Evolutionary conservation across 2,329 filamentous ascomycete genomes (phyloP).

Genomic region (Sporothrix globosa): DNA sequence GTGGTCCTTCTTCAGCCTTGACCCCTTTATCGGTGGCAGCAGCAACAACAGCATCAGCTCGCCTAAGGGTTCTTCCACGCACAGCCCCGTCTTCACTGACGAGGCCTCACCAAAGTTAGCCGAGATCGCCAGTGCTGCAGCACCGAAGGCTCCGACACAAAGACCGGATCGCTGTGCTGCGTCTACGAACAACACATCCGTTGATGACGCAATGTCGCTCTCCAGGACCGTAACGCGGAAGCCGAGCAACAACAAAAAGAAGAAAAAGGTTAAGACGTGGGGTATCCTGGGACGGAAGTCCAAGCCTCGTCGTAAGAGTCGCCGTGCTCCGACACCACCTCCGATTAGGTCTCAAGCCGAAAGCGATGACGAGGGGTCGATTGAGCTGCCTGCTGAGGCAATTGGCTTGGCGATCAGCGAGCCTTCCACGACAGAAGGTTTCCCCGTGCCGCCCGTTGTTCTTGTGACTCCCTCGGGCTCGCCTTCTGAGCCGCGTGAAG

Average conservation of each 20-base stretch:
- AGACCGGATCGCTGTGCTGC: neutral
- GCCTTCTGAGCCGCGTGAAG: conserved; percentile 38
- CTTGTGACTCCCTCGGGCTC: conserved; percentile 49
- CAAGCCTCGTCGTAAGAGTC: conserved; percentile 54
- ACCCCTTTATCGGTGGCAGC: conserved; percentile 51
- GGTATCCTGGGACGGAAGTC: conserved; percentile 67
- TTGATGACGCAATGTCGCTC: conserved; percentile 32
- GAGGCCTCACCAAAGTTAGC: conserved; percentile 40
- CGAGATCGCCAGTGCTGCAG: neutral
- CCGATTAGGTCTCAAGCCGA: conserved; percentile 41
- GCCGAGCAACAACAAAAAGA: conserved; percentile 53
- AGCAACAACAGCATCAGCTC: conserved; percentile 44
- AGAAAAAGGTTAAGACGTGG: conserved; percentile 77
- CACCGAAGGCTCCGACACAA: neutral
- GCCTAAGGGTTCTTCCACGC: conserved; percentile 52
- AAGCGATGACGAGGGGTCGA: conserved; percentile 39
- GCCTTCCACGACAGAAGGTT: neutral
- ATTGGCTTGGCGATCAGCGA: conserved; percentile 40
- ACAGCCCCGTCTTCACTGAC: conserved; percentile 53
- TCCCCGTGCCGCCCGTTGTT: conserved; percentile 43
- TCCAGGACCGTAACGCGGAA: conserved; percentile 42
- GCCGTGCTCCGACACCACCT: conserved; percentile 54
- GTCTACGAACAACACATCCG: conserved; percentile 1
- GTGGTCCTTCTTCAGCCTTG: conserved; percentile 66
- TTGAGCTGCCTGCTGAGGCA: conserved; percentile 38